These are phyloP conservation scores for Ulota crispa DNA, from an alignment of 225 moss, liverwort and hornwort species.

Conservation along the genomic window DNA sequence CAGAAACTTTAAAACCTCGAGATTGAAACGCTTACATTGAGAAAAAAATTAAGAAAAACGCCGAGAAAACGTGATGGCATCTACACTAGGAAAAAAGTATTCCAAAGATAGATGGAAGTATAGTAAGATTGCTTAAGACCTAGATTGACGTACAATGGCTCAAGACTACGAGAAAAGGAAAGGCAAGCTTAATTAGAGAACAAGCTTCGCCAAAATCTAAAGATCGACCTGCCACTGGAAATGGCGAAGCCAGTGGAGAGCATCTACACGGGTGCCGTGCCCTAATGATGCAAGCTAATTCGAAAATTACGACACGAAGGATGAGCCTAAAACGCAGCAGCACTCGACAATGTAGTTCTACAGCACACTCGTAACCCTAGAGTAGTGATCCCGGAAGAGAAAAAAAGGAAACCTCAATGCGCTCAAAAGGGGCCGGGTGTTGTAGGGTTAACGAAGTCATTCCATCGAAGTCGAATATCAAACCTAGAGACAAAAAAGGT, in stretches of 20 bases:
- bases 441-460: constrained; percentile 5
- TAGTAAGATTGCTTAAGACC: background rate
- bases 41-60: background rate
- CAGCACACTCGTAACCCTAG: constrained; percentile 16
- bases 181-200: background rate
- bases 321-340: constrained; percentile 5
- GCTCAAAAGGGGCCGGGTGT: constrained; percentile 3
- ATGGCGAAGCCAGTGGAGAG: constrained; percentile 1
- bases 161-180: background rate
- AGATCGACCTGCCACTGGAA: background rate
- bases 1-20: background rate
- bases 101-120: background rate
- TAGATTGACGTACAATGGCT: constrained; percentile 5
- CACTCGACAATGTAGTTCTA: constrained; percentile 31
- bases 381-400: background rate
- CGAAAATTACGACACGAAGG: background rate
- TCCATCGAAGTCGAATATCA: background rate
- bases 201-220: too few species aligned
- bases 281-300: background rate
- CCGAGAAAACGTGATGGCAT: background rate
- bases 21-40: constrained; percentile 6
- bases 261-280: constrained; percentile 17
- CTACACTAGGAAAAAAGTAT: background rate
- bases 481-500: constrained; percentile 14
- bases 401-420: constrained; percentile 22